Percentiles rank a stretch among this genome's conserved stretches.
Evolutionary conservation across 1,139 yeast genomes (phyloP).

Genomic region (Taiozyma sp.): DNA sequence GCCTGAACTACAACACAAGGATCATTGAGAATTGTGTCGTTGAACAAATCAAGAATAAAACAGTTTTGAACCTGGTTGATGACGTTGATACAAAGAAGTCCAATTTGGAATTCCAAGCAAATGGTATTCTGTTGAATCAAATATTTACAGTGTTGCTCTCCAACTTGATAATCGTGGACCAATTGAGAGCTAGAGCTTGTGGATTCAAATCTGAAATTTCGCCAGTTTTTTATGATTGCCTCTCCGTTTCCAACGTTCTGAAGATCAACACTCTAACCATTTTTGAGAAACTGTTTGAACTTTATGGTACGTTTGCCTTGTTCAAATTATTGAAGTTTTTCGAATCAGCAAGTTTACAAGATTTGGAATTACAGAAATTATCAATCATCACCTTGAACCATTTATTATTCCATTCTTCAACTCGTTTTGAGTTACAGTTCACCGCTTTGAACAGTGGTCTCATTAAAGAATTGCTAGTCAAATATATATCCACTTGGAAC

Average conservation of each 20-base stretch:
- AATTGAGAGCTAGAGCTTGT: conserved; percentile 16
- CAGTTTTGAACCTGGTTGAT: conserved; percentile 4
- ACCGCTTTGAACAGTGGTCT: conserved; percentile 22
- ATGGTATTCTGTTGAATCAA: conserved; percentile 27
- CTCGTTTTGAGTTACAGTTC: conserved; percentile 10
- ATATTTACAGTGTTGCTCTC: conserved; percentile 29
- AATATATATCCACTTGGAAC: conserved; percentile 29
- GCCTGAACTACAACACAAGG: conserved; percentile 8
- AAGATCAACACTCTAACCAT: conserved; percentile 20
- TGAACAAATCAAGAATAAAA: conserved; percentile 2
- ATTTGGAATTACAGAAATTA: conserved; percentile 27
- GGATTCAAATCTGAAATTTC: conserved; percentile 7
- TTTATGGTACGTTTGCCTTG: conserved; percentile 35
- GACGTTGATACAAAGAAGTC: conserved; percentile 5
- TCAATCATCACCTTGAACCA: conserved; percentile 30
- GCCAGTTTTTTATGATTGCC: conserved; percentile 17
- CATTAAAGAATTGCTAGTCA: conserved; percentile 23
- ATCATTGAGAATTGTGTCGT: conserved; percentile 8
- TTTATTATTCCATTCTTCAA: conserved; percentile 26
- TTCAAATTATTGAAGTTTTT: conserved; percentile 32
- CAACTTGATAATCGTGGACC: conserved; percentile 27
- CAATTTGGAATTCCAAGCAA: conserved; percentile 25
- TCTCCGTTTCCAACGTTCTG: conserved; percentile 13
- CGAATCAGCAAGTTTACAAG: conserved; percentile 25
- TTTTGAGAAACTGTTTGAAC: conserved; percentile 24